phyloP scores from a whole-genome alignment of 2,329 filamentous ascomycete genomes.

The Pseudogymnoascus destructans region DNA sequence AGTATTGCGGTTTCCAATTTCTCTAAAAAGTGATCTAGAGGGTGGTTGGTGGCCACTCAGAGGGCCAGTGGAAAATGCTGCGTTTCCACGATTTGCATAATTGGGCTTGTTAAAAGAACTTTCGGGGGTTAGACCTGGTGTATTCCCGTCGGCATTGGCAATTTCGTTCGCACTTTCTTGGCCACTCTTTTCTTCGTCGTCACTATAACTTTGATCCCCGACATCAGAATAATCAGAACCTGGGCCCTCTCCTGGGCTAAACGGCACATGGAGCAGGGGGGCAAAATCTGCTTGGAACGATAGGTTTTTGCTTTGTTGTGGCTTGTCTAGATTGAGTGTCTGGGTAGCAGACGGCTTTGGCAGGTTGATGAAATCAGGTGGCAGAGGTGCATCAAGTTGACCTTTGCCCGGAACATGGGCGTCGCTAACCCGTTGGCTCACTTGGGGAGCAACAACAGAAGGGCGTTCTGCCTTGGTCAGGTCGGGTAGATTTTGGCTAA shows the following conservation, averaged over 20 bases:
- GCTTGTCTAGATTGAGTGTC: conserved; percentile 15
- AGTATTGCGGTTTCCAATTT: conserved; percentile 37
- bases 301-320: conserved; percentile 4
- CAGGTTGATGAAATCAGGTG: conserved; percentile 29
- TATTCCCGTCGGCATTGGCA: conserved; percentile 37
- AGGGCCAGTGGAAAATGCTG: conserved; percentile 29
- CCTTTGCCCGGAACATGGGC: background rate
- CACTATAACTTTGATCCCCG: conserved; percentile 32
- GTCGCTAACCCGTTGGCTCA: background rate
- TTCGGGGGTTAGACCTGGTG: conserved; percentile 41
- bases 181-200: conserved; percentile 41
- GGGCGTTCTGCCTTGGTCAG: background rate
- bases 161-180: conserved; percentile 53
- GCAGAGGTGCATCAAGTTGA: conserved; percentile 25
- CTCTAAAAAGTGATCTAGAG: conserved; percentile 37
- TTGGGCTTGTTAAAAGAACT: conserved; percentile 43
- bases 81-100: conserved; percentile 27
- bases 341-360: conserved; percentile 22
- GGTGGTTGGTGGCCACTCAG: conserved; percentile 27
- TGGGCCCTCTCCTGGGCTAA: conserved; percentile 21
- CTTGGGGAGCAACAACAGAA: background rate
- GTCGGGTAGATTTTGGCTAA: background rate
- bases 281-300: conserved; percentile 18
- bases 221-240: conserved; percentile 14
- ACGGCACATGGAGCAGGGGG: conserved; percentile 22